These are phyloP conservation scores for Danielozyma ontarioensis DNA, from an alignment of 805 yeast species.

Conservation along the genomic window DNA sequence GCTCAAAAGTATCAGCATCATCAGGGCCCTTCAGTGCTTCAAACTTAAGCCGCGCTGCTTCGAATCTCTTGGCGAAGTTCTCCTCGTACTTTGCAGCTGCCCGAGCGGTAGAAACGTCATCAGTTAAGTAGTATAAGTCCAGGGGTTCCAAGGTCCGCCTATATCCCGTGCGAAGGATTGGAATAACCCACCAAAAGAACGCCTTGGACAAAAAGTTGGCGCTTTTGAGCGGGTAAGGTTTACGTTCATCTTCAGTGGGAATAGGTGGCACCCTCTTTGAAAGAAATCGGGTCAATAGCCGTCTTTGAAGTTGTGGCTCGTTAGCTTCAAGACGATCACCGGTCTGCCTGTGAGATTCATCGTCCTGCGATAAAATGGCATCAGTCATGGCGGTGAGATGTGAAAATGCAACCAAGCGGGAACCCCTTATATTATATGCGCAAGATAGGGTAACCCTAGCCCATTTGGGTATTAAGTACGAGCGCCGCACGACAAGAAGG, in stretches of 20 bases:
- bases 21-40: no score
- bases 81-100: background rate
- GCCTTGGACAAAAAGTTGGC: conserved; percentile 8
- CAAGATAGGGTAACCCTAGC: no score
- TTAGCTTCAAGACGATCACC: conserved; percentile 7
- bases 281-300: conserved; percentile 9
- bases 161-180: conserved; percentile 13
- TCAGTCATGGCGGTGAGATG: no score
- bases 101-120: background rate
- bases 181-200: conserved; percentile 16
- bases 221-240: conserved; percentile 1
- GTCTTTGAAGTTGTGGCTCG: conserved; percentile 5
- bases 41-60: no score
- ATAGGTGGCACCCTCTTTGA: conserved; percentile 8
- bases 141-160: conserved; percentile 12
- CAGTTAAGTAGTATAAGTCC: conserved; percentile 11
- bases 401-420: no score
- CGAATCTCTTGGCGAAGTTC: no score
- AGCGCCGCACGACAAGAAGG: no score
- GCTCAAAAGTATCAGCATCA: no score
- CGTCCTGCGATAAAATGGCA: no score
- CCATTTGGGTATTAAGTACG: no score
- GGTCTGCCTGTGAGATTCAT: no score
- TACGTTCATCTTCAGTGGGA: conserved; percentile 9
- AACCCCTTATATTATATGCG: no score